Evolutionary conservation across 1,284 basidiomycete species (phyloP).

Genomic region (Cystobasidium slooffiae): DNA sequence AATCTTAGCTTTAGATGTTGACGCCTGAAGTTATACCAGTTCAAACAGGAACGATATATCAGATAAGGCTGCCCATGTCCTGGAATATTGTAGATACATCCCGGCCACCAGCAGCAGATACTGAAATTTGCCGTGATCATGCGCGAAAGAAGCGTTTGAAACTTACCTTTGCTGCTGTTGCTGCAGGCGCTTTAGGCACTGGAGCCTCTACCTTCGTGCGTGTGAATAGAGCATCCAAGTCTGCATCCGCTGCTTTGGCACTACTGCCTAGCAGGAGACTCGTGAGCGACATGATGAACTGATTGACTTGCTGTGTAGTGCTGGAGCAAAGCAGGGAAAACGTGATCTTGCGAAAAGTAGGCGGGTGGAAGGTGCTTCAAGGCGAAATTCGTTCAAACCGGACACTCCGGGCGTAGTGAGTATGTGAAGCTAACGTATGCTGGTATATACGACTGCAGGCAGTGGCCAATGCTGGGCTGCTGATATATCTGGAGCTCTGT

Average conservation of each 20-base stretch:
- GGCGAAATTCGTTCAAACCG: too few relatives aligned
- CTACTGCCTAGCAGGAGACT: constrained; percentile 20
- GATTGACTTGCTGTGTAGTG: neutral
- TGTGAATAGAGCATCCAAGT: constrained; percentile 27
- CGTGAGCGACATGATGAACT: neutral
- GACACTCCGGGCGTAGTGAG: too few relatives aligned
- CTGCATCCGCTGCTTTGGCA: constrained; percentile 11
- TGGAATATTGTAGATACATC: too few relatives aligned
- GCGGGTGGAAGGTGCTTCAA: too few relatives aligned
- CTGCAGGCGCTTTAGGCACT: neutral
- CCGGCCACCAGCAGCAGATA: too few relatives aligned
- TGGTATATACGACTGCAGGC: too few relatives aligned
- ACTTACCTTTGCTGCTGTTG: constrained; percentile 4
- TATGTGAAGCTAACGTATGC: too few relatives aligned
- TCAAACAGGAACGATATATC: neutral
- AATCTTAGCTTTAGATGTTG: constrained; percentile 3
- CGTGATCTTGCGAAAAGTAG: neutral
- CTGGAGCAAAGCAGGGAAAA: neutral
- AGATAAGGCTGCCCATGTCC: too few relatives aligned
- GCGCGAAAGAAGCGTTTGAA: too few relatives aligned
- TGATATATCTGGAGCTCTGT: too few relatives aligned
- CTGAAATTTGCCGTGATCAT: constrained; percentile 2
- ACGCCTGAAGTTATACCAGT: neutral
- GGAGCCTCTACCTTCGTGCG: constrained; percentile 28
- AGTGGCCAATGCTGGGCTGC: too few relatives aligned